Base-by-base conservation (phyloP, 495 filamentous ascomycete species). In the Acidiella bohemica region DNA sequence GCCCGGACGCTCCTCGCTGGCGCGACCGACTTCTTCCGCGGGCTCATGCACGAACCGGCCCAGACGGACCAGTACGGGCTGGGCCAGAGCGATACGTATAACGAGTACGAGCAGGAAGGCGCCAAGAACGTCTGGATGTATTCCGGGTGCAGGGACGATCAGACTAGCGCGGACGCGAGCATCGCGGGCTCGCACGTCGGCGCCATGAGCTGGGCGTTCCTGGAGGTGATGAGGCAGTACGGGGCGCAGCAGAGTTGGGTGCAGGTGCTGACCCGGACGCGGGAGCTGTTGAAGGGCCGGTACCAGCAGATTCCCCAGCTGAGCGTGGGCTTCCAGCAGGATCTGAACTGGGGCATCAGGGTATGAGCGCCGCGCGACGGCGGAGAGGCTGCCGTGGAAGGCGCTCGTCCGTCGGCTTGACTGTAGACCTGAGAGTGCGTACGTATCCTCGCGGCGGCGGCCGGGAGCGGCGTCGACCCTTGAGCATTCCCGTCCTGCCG, bases 171-270 rank as follows among this genome's bases (percentile, higher is more conserved):
- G 23, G 72, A 76, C 56, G 69, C 73, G 20, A 64, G 57, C 26
- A 76, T 76, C 39, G 58, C 62, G 11, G 70, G 71, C 0, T 50
- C 51, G 14, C 39, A 42, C 19, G 51, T 53, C 11, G 71, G 71
- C 0, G 73, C 72, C 1, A 75, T 77, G 73, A 71, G 66, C 13
- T 75, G 68, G 64, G 72, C 68, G 0, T 69, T 77, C 35, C 52
- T 76, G 33, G 56, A 66, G 46, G 62, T 64, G 9, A 62, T 77
- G 64, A 61, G 60, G 48, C 55, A 60, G 49, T 58, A 60, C 28
- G 64, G 60, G 10, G 31, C 38, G 1, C 55, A 64, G 11, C 66
- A 70, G 48, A 72, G 61, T 22, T 76, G 73, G 42, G 53, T 71
- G 34, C 54, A 71, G 41, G 67, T 72, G 4, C 28, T 54, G 34